Base-by-base conservation (phyloP, 352 stramenopile genomes). In the Phytopythium cucurbitacearum region DNA sequence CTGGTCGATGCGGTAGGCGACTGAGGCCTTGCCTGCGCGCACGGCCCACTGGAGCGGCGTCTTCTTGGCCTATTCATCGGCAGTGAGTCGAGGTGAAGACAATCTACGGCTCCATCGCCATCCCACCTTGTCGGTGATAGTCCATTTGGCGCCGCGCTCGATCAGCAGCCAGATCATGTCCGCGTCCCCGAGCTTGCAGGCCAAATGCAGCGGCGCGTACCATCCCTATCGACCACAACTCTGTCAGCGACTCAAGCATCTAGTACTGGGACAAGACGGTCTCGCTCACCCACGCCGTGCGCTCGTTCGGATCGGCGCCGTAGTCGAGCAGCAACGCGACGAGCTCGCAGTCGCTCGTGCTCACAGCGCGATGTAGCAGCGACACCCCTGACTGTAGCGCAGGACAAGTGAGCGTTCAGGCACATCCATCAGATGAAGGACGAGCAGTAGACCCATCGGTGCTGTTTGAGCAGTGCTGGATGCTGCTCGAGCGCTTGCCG, bases 171-270 rank as follows among this genome's bases (percentile, higher is more conserved):
- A 80, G 53, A 93, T 84, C 45, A 88, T 53, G 3, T 67, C 49
- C 48, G 89, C 78, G 40, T 83, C 64, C 15, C 80, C 82, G 43
- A 64, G 59, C 37, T 88, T 89, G 67, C 77, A 88, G 4, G 82
- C 82, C 43, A 93, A 66, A 50, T 93, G 82, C 15, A 93, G 69
- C 7, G 82, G 82, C 12, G 82, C 66, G 59, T 89, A 93, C 80
- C 82, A 90, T 34, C 82, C 82, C 76, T 86, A 15, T 33, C 35
- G n/a, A 53, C 7, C 21, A 58, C 1, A 43, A 39, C 21, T 2
- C 21, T 28, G 21, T 28, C 21, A 28, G 21, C 21, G 21, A 28
- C 21, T 28, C 15, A 41, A 12, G 41, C 39, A 48, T 55, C 7
- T 47, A 13, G 12, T 1, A 16, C 11, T 10, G 6, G 12, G 12